Evolutionary conservation across 164 flowering plant species (phyloP), one percentile per base, ranked within the genome.

Genomic region (Vitis riparia): DNA sequence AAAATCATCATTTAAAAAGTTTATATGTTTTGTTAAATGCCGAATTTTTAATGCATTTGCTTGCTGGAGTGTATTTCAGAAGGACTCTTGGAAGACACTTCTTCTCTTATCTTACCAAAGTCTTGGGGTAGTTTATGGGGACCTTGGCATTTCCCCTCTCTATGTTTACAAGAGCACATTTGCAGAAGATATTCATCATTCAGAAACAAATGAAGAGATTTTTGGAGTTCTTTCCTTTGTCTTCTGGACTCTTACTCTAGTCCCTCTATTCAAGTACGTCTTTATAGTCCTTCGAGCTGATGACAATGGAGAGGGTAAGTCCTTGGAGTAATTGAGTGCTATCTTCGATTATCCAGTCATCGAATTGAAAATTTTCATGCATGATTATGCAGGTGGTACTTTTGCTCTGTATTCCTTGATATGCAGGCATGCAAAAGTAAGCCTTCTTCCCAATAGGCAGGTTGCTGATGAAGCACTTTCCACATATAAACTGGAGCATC

Each of bases 101-200:
- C 62, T 90, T 80, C 73, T 89, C 23, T 73, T 92, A 68, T 91
- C 98, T 59, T 92, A 92, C 75, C 98, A 92, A 74, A 90, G 91
- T 73, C 89, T 92, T 55, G 97, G 98, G 12, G 98, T 92, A 30
- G 96, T 92, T 5, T 92, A 92, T 79, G 98, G 98, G 8, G 96
- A 92, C 86, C 72, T 92, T 66, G 79, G 94, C 76, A 92, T 88
- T 51, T 92, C 98, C 57, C 97, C 98, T 49, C 80, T 91, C 16
- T 92, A 92, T 74, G 98, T 92, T 16, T 92, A 78, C 86, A 90
- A 80, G 71, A 92, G 94, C 83, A 88, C 97, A 58, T 92, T 90
- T 80, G 92, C 95, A 51, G 91, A 87, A 68, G 95, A 90, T 63
- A 88, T 90, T 73, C 81, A 70, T 13, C 97, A 92, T 76, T 90